Evolutionary conservation across 495 filamentous ascomycete species (phyloP), one percentile per base, ranked within the genome.

Genomic region (Lasiosphaeria miniovina): DNA sequence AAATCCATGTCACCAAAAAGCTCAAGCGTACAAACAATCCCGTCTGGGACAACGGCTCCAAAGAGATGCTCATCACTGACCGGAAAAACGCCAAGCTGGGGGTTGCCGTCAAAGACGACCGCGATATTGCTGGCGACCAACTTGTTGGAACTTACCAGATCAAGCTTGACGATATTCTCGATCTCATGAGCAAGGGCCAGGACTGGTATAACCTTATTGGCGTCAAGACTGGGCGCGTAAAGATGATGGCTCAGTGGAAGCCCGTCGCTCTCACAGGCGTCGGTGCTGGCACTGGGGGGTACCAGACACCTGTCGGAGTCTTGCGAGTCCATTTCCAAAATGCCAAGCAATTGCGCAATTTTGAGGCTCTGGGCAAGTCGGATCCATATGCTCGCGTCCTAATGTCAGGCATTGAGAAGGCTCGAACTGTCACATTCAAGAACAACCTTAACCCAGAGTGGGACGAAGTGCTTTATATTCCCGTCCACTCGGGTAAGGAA

Each of bases 21-120:
- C 80, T 96, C 60, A 98, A 97, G 81, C 88, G 93, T 35, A 96
- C 90, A 56, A 99, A 98, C 77, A 92, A 94, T 68, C 94, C 94
- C 6, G 88, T 97, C 61, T 99, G 90, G 84, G 88, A 91, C 41
- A 84, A 96, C 68, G 89, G 88, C 3, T 87, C 87, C 58, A 96
- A 96, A 75, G 94, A 98, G 67, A 82, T 98, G 62, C 81, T 99
- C 57, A 88, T 99, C 66, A 96, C 92, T 0, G 90, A 99, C 69
- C 85, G 90, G 43, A 96, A 93, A 79, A 84, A 78, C 65, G 92
- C 93, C 49, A 92, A 88, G 62, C 81, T 99, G 49, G 95, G 93
- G 55, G 75, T 98, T 54, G 87, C 90, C 15, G 87, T 99, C 78
- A 99, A 96, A 74, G 94, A 99, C 67, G 94, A 98, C 65, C 83